Base-by-base conservation (phyloP, 2,329 filamentous ascomycete species). In the Ceratocystis ficicola region DNA sequence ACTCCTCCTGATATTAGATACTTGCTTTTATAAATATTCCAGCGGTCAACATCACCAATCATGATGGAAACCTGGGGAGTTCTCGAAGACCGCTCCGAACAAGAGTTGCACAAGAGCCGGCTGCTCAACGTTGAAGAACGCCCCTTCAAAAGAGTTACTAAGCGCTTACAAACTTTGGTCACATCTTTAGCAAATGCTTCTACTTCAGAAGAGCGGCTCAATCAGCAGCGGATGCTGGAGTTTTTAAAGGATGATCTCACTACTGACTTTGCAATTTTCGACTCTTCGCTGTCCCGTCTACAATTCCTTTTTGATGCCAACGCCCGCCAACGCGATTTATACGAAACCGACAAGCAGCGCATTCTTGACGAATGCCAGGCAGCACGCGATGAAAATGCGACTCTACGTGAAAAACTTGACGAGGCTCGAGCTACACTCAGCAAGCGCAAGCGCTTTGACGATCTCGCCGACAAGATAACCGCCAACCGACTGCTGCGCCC, bases 71-170 rank as follows among this genome's bases (percentile, higher is more conserved):
- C 75, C 61, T 91, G 86, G 79, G 80, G 82, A 57, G 78, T 92
- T 61, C 79, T 95, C 62, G 86, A 90, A 65, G 87, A 88, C 70
- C 81, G 82, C 69, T 87, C 90, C 70, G 88, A 91, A 77, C 87
- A 90, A 74, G 86, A 90, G 69, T 86, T 96, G 46, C 93, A 96
- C 78, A 93, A 92, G 72, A 83, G 83, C 36, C 89, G 93, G 52
- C 87, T 96, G 3, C 83, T 96, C 46, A 89, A 89, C 69, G 87
- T 96, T 68, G 93, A 97, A 78, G 90, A 95, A 73, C 91, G 91
- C 67, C 90, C 91, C 0, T 96, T 95, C 78, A 90, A 90, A 74
- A 87, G 92, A 68, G 85, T 96, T 68, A 89, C 89, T 25, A 91
- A 91, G 76, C 87, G 89, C 41, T 83, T 97, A 7, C 66, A 64